Percentiles rank a stretch among this genome's conserved stretches.
Conservation (phyloP, 139 green algal species). For the Auxenochlorella pyrenoidosa region DNA sequence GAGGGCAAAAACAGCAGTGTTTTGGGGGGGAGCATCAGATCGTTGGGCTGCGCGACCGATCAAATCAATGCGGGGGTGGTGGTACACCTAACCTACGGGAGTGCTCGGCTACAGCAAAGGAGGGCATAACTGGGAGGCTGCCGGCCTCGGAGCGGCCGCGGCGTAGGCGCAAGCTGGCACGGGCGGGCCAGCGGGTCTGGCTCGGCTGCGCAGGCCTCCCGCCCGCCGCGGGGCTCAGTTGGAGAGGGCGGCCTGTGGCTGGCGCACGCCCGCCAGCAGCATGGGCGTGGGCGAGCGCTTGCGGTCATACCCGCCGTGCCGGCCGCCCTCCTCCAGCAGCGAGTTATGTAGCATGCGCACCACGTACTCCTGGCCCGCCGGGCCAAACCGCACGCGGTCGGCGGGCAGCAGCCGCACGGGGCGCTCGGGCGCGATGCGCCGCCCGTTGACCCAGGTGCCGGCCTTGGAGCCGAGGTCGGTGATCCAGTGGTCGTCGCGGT, state of each 20-base stretch:
- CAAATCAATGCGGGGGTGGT: no score
- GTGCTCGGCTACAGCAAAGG: no score
- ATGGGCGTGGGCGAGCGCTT: background rate
- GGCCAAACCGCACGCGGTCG: conserved; percentile 75
- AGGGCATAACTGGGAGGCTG: no score
- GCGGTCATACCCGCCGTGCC: conserved; percentile 25
- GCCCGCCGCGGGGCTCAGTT: background rate
- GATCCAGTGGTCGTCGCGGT: conserved; percentile 54
- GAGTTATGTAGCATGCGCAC: conserved; percentile 18
- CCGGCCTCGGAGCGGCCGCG: no score
- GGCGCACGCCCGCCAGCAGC: background rate
- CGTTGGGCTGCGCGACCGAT: no score
- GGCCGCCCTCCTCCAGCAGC: conserved; percentile 6
- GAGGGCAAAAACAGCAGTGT: no score
- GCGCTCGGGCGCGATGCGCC: conserved; percentile 28
- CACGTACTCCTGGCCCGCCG: background rate
- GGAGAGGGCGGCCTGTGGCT: no score
- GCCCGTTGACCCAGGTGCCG: conserved; percentile 80
- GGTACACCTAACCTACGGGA: no score
- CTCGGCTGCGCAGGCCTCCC: no score
- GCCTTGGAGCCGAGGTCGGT: conserved; percentile 53
- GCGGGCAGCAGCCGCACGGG: conserved; percentile 54
- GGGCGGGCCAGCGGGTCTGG: no score
- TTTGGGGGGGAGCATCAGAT: no score
- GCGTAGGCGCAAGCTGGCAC: no score